Percentiles rank a stretch among this genome's conserved stretches.
These are phyloP conservation scores for Globisporangium paddicum DNA, from an alignment of 352 stramenopile species.

Conservation along the genomic window DNA sequence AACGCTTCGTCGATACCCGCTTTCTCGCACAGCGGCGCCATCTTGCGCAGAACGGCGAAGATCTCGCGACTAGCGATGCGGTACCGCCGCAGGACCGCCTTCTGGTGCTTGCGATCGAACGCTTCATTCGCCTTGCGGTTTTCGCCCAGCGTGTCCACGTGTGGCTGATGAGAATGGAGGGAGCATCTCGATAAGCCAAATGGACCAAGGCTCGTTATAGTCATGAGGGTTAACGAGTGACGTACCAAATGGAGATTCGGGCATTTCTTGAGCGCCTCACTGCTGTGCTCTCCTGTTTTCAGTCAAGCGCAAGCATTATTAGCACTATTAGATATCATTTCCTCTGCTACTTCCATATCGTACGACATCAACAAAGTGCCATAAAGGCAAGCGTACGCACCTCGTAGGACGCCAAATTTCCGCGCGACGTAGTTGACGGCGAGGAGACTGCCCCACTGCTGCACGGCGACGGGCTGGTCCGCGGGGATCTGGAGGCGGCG, in stretches of 20 bases:
- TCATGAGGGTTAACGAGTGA: no score
- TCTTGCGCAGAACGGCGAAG: slow-evolving; percentile 51
- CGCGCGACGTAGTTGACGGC: slow-evolving; percentile 82
- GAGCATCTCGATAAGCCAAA: no score
- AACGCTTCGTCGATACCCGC: slow-evolving; percentile 82
- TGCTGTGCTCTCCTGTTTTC: slow-evolving; percentile 58
- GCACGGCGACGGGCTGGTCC: slow-evolving; percentile 62
- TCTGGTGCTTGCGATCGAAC: slow-evolving; percentile 77
- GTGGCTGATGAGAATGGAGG: no score
- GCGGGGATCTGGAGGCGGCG: slow-evolving; percentile 60
- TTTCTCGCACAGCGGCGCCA: slow-evolving; percentile 60
- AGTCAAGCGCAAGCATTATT: background rate
- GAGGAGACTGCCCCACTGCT: slow-evolving; percentile 82
- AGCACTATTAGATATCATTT: no score
- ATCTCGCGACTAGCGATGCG: slow-evolving; percentile 74
- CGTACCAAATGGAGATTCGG: slow-evolving; percentile 71
- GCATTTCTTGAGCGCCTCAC: slow-evolving; percentile 66
- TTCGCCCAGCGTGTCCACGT: slow-evolving; percentile 79
- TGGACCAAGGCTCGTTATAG: no score
- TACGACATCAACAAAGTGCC: no score
- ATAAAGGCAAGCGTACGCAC: slow-evolving; percentile 14
- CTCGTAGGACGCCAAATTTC: slow-evolving; percentile 60
- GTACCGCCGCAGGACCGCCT: slow-evolving; percentile 76
- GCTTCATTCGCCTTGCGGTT: slow-evolving; percentile 54
- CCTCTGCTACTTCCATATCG: no score